These are phyloP conservation scores for Xylariaceae sp. DNA, from an alignment of 2,329 filamentous ascomycete species.

Conservation along the genomic window DNA sequence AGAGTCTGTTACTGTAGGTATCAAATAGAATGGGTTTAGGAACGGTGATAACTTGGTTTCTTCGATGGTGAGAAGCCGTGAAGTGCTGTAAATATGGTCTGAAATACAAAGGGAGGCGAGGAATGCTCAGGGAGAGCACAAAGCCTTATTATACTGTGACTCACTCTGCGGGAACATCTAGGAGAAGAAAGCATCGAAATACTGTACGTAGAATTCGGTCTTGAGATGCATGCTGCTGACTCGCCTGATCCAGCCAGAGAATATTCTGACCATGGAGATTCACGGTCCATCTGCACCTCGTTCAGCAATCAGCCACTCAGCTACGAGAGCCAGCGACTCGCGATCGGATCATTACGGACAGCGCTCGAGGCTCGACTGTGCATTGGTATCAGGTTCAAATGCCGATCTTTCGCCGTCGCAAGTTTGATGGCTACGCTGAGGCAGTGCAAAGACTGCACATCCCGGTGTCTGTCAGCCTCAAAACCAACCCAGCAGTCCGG, in stretches of 20 bases:
- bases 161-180: conserved; percentile 1
- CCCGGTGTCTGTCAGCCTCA: too few species aligned
- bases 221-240: neutral
- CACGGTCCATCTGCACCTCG: conserved; percentile 8
- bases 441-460: too few species aligned
- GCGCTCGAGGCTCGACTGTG: too few species aligned
- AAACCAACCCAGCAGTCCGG: too few species aligned
- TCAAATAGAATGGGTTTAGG: conserved; percentile 4
- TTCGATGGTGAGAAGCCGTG: neutral
- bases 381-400: too few species aligned
- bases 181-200: neutral
- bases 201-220: too few species aligned
- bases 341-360: too few species aligned
- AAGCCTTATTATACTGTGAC: conserved; percentile 7
- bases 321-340: neutral
- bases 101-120: neutral
- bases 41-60: neutral
- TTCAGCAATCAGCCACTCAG: conserved; percentile 13
- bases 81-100: conserved; percentile 6
- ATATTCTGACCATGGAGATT: neutral
- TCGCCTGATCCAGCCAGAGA: neutral
- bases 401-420: too few species aligned
- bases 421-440: too few species aligned
- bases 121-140: neutral
- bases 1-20: conserved; percentile 2